Conservation (phyloP, 2,329 filamentous ascomycete species). For the Sporothrix euskadiensis region DNA sequence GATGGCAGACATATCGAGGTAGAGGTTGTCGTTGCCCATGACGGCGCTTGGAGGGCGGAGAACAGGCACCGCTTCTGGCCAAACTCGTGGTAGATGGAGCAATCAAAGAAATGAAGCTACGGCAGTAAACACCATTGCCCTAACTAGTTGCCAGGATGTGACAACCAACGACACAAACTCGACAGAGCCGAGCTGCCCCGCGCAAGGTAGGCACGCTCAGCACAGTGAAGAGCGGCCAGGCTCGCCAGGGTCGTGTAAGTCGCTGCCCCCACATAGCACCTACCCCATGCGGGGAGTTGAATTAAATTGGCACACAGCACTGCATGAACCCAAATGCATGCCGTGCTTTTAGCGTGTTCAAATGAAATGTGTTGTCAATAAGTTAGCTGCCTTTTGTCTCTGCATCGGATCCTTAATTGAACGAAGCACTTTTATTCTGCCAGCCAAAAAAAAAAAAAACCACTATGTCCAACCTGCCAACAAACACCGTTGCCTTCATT, state of each 20-base stretch:
- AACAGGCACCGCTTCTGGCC: constrained; percentile 14
- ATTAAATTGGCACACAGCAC: too few species aligned
- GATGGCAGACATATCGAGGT: not conserved
- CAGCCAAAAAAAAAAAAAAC: not conserved
- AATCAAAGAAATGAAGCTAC: not conserved
- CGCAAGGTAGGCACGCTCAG: not conserved
- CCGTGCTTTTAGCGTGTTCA: too few species aligned
- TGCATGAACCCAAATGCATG: too few species aligned
- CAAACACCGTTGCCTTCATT: constrained; percentile 13
- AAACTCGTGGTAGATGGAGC: not conserved
- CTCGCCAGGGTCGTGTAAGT: not conserved
- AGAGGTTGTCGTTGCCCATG: constrained; percentile 8
- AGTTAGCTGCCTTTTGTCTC: too few species aligned
- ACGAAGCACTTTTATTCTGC: not conserved
- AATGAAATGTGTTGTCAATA: too few species aligned
- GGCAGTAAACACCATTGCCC: not conserved
- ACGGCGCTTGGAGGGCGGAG: not conserved
- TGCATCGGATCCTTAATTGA: not conserved
- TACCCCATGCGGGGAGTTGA: not conserved
- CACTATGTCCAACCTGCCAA: not conserved
- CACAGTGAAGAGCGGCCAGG: not conserved
- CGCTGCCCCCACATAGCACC: not conserved
- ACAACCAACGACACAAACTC: too few species aligned
- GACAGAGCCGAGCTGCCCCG: too few species aligned
- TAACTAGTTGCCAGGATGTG: not conserved